These are phyloP conservation scores for Solanum sitiens DNA, from an alignment of 257 asterid genomes.

Conservation along the genomic window DNA sequence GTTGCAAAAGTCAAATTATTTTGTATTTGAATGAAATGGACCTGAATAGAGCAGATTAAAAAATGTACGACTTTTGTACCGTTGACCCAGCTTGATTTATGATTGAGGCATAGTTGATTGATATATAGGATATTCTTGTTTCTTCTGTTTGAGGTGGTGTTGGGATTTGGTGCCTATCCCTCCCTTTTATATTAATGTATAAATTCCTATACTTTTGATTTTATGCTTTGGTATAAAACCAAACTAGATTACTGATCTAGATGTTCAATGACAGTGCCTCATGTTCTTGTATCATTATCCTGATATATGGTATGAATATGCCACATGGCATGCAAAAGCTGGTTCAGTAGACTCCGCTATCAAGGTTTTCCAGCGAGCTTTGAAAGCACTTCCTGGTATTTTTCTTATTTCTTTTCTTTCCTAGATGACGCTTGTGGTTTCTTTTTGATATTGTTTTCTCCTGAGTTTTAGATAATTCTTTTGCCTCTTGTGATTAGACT, in stretches of 20 bases:
- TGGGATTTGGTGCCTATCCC: not conserved
- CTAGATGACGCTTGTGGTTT: not conserved
- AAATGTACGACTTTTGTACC: not conserved
- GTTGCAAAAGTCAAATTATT: not conserved
- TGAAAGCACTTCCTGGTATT: slow-evolving; percentile 97
- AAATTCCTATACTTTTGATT: not conserved
- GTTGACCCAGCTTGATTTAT: not conserved
- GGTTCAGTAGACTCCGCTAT: slow-evolving; percentile 78
- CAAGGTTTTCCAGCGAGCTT: slow-evolving; percentile 84
- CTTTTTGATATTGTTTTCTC: not conserved
- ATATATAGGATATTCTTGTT: not conserved
- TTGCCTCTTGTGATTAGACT: slow-evolving; percentile 39
- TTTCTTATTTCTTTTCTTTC: not conserved
- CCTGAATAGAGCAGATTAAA: not conserved
- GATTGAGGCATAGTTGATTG: not conserved
- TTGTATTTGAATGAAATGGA: not conserved
- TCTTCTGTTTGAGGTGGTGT: not conserved
- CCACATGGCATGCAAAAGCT: slow-evolving; percentile 85
- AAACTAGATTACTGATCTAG: slow-evolving; percentile 10
- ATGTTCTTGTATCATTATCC: slow-evolving; percentile 96
- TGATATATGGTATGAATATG: slow-evolving; percentile 95
- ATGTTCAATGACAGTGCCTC: slow-evolving; percentile 61
- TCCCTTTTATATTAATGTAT: not conserved
- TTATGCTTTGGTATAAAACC: not conserved
- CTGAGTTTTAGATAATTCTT: not conserved